phyloP scores from a whole-genome alignment of 805 yeast species.

The Isabelozyma heimii region DNA sequence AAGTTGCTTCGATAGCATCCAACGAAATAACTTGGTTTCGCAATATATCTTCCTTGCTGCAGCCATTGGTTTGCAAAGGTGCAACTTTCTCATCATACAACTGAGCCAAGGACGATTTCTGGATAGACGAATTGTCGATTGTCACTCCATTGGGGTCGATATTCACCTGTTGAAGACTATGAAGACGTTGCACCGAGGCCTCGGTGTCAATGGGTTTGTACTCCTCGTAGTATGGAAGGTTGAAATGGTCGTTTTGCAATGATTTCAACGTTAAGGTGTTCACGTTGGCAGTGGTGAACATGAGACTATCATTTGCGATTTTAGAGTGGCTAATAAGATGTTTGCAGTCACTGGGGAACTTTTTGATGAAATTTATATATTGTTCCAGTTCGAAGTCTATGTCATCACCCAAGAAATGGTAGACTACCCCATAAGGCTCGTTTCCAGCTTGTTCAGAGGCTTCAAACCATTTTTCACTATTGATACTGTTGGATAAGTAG shows the following conservation, averaged over 20 bases:
- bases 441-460: constrained; percentile 24
- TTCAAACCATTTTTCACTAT: constrained; percentile 28
- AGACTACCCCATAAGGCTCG: constrained; percentile 52
- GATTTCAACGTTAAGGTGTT: constrained; percentile 57
- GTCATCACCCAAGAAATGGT: constrained; percentile 72
- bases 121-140: constrained; percentile 16
- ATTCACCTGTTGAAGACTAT: constrained; percentile 26
- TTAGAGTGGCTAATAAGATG: constrained; percentile 76
- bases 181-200: constrained; percentile 18
- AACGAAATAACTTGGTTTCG: constrained; percentile 18
- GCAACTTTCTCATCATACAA: constrained; percentile 28
- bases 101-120: constrained; percentile 22
- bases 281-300: constrained; percentile 54
- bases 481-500: constrained; percentile 36
- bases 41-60: constrained; percentile 13
- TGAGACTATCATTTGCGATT: constrained; percentile 59
- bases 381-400: constrained; percentile 43
- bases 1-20: constrained; percentile 3
- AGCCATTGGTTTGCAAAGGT: constrained; percentile 11
- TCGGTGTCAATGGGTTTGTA: constrained; percentile 10
- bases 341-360: constrained; percentile 48
- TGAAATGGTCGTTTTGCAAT: constrained; percentile 44
- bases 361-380: constrained; percentile 49
- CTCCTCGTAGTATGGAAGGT: constrained; percentile 32
- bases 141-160: constrained; percentile 21